Evolutionary conservation across 768 basidiomycete genomes (phyloP), one percentile per base, ranked within the genome.

Genomic region (Mycena chlorophos): DNA sequence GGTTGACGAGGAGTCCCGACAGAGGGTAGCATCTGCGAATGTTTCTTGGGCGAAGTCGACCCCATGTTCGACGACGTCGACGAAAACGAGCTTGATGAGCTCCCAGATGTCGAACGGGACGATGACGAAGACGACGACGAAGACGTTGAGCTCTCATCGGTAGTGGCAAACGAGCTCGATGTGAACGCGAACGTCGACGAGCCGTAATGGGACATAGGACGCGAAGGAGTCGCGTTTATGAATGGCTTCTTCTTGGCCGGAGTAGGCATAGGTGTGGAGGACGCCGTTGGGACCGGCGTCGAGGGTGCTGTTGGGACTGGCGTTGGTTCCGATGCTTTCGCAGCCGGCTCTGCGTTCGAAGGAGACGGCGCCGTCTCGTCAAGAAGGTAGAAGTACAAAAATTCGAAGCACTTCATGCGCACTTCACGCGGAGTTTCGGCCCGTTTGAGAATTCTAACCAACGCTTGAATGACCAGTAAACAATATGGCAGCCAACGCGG

Each of bases 351-450:
- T 50, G 20, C 12, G 12, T 20, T 4, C 22, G 62, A 58, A 10
- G 59, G 45, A 6, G 70, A 60, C 22, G 70, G 51, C 5, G 73
- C 66, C 1, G 82, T 83, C 66, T 97, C 94, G 56, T 95, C 94
- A 42, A 96, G 77, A 5, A 98, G 78, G 69, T 98, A 98, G 69
- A 95, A 97, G 70, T 96, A 96, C 16, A 98, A 73, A 64, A 97
- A 94, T 67, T 97, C 95, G 17, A 98, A 77, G 58, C 93, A 96
- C 74, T 96, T 96, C 89, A 97, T 96, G 63, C 91, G 76, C 54
- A 95, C 89, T 74, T 91, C 90, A 46, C 91, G 82, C n/a, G 89
- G 87, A 6, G 91, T 91, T 6, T 84, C 86, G 1, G 88, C 86
- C 43, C 91, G 79, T 67, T 98, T 98, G 31, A 97, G 77, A 27